A percentile compares a stretch with the other conserved stretches of the same genome.
Evolutionary conservation across 2,329 filamentous ascomycete genomes (phyloP).

Genomic region (Apiospora koreana): DNA sequence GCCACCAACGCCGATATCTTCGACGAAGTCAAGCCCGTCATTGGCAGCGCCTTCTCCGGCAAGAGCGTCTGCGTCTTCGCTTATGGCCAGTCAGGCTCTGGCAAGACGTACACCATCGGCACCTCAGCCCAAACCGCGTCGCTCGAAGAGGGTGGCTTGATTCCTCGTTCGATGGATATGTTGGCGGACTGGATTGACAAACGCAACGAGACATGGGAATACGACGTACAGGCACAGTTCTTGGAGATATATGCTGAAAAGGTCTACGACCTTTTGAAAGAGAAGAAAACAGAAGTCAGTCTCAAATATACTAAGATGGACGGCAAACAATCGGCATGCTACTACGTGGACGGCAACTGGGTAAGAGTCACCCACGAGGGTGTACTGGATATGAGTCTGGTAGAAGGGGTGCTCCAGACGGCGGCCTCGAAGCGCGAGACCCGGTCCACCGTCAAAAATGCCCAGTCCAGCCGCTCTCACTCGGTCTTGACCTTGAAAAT

Average conservation of each 20-base stretch:
- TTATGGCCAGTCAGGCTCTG: constrained; percentile 15
- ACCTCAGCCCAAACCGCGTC: neutral
- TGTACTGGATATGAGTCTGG: neutral
- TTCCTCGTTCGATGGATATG: neutral
- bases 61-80: constrained; percentile 14
- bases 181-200: neutral
- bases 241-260: constrained; percentile 15
- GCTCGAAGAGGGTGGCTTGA: constrained; percentile 28
- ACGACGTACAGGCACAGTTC: neutral
- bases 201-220: neutral
- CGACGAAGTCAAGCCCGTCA: constrained; percentile 12
- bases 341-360: neutral
- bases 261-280: constrained; percentile 12
- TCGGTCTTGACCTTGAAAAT: constrained; percentile 9
- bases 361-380: neutral
- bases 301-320: neutral
- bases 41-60: constrained; percentile 12
- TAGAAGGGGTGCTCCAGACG: neutral
- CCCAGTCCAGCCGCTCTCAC: constrained; percentile 13
- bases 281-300: neutral
- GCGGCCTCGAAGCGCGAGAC: constrained; percentile 3
- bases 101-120: constrained; percentile 15
- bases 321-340: neutral
- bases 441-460: constrained; percentile 11
- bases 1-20: constrained; percentile 14